Conservation (phyloP, 805 yeast species). For the Candida krabiensis region DNA sequence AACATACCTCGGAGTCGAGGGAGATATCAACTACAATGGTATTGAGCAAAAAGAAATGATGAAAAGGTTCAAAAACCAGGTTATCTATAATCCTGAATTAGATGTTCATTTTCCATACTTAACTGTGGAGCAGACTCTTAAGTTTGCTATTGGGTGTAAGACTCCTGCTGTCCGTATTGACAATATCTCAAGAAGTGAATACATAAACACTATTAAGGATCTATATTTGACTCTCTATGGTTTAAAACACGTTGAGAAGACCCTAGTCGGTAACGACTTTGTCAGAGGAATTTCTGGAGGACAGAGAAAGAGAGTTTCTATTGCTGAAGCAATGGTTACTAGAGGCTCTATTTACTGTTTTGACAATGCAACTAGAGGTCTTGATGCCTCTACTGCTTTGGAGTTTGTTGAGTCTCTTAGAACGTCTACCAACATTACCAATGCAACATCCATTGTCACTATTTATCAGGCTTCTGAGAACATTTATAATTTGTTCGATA, state of each 20-base stretch:
- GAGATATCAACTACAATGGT: conserved; percentile 50
- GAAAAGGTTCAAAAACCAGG: conserved; percentile 44
- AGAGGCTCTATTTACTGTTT: conserved; percentile 57
- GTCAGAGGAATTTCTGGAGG: conserved; percentile 75
- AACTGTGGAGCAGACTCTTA: conserved; percentile 55
- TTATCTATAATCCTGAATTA: conserved; percentile 55
- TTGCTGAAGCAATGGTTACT: conserved; percentile 61
- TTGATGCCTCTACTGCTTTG: conserved; percentile 69
- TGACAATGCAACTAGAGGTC: conserved; percentile 72
- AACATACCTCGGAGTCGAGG: conserved; percentile 37
- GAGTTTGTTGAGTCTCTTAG: conserved; percentile 62
- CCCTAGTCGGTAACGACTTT: conserved; percentile 66
- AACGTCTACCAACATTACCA: conserved; percentile 55
- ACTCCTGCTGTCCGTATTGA: conserved; percentile 52
- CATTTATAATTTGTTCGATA: conserved; percentile 60
- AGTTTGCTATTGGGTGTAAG: conserved; percentile 54
- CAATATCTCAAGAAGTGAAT: conserved; percentile 39
- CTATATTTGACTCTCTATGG: conserved; percentile 55
- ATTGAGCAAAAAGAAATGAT: conserved; percentile 47
- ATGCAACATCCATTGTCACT: conserved; percentile 60
- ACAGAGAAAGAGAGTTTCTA: conserved; percentile 69
- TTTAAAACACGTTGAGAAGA: conserved; percentile 56
- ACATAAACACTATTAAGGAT: conserved; percentile 44
- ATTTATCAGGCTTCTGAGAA: conserved; percentile 70
- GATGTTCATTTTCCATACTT: conserved; percentile 59